Percentiles rank a stretch among this genome's conserved stretches.
Evolutionary conservation across 1,284 basidiomycete genomes (phyloP).

Genomic region (Porodaedalea pini): DNA sequence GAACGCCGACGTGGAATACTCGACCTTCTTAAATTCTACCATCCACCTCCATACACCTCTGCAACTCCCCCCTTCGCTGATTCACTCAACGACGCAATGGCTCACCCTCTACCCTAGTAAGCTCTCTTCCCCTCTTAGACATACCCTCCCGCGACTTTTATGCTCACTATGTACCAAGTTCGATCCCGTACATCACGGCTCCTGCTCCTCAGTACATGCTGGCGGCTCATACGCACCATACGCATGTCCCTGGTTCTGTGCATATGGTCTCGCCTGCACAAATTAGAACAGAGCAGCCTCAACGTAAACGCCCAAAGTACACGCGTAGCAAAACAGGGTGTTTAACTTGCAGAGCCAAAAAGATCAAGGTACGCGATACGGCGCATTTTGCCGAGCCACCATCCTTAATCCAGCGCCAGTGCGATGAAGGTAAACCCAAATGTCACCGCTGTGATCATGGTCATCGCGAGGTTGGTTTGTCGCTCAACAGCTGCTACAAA

Average conservation of each 20-base stretch:
- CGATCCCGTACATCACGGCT: constrained; percentile 12
- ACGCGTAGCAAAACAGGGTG: constrained; percentile 84
- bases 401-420: constrained; percentile 40
- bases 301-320: constrained; percentile 80
- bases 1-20: background rate
- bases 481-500: constrained; percentile 15
- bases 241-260: constrained; percentile 30
- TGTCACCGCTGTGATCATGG: constrained; percentile 78
- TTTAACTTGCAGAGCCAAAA: constrained; percentile 79
- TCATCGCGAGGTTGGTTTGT: constrained; percentile 65
- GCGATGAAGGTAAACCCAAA: constrained; percentile 76
- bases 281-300: constrained; percentile 44
- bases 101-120: constrained; percentile 17
- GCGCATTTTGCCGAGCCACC: constrained; percentile 16
- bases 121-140: background rate
- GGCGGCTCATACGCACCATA: constrained; percentile 14
- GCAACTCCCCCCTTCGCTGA: background rate
- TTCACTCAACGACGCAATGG: constrained; percentile 4
- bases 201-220: constrained; percentile 20
- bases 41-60: background rate
- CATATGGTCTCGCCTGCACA: constrained; percentile 44
- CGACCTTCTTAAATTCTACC: constrained; percentile 11
- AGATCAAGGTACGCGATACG: constrained; percentile 66
- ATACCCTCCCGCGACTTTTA: background rate
- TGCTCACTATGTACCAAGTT: constrained; percentile 5